These are phyloP conservation scores for Euphorbia tirucalli DNA, from an alignment of 345 rosid genomes.

Conservation along the genomic window DNA sequence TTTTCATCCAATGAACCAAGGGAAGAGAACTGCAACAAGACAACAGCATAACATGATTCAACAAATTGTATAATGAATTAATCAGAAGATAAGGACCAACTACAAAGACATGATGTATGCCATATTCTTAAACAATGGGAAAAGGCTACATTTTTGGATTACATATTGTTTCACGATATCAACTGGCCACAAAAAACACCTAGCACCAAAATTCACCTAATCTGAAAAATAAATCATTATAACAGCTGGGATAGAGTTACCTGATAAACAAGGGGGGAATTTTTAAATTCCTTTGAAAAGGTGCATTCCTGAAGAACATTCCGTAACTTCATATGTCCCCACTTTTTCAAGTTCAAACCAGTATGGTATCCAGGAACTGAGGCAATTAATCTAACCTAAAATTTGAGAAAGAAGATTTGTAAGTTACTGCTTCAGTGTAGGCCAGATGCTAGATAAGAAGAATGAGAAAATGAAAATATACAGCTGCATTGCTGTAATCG, in stretches of 20 bases:
- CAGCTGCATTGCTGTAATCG: slow-evolving; percentile 62
- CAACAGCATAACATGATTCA: slow-evolving; percentile 6
- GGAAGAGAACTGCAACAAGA: slow-evolving; percentile 74
- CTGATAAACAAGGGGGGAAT: slow-evolving; percentile 89
- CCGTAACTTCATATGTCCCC: slow-evolving; percentile 93
- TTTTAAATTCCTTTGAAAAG: slow-evolving; percentile 70
- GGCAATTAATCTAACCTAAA: slow-evolving; percentile 75
- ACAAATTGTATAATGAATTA: not conserved
- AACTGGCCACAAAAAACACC: not conserved
- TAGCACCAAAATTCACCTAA: not conserved
- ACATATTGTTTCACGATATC: not conserved
- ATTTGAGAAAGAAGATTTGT: slow-evolving; percentile 12
- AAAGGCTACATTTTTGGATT: not conserved
- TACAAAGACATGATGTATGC: not conserved
- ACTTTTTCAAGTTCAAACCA: slow-evolving; percentile 66
- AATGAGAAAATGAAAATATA: slow-evolving; percentile 26
- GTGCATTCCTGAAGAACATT: slow-evolving; percentile 66
- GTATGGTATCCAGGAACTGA: slow-evolving; percentile 96
- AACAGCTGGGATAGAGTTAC: slow-evolving; percentile 25
- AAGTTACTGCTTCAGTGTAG: slow-evolving; percentile 7
- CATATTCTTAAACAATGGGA: not conserved
- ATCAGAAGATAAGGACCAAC: not conserved
- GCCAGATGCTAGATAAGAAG: not conserved
- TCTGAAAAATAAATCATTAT: not conserved
- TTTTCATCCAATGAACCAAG: slow-evolving; percentile 92